Base-by-base conservation (phyloP, 2,329 filamentous ascomycete species). In the Pyrenochaeta sp. region DNA sequence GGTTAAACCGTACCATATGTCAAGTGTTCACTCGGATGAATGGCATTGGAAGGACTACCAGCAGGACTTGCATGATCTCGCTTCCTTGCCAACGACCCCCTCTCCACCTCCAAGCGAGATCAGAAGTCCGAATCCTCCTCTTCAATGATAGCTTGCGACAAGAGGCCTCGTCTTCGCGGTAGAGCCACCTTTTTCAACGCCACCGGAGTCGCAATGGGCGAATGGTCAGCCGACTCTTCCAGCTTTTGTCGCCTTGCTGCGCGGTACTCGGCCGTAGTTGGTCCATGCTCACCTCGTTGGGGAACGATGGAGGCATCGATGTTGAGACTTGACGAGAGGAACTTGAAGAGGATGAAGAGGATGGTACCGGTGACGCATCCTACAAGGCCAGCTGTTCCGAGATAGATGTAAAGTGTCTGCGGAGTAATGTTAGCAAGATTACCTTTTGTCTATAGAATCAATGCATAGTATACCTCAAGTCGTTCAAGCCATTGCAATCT, bases 131-230 rank as follows among this genome's bases (percentile, higher is more conserved):
- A 82, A 72, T 90, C 89, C 50, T 90, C 88, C 72, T 92, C 90
- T 74, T 91, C 90, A 56, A 90, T 83, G 61, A 92, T 92, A 0
- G 87, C 90, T 71, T 90, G 87, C 28, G 84, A 83, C 43, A 90
- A 77, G 19, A 91, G 72, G 1, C 84, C 84, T 50, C 80, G 78
- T 4, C 80, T 65, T 8, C 59, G 64, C 28, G 59, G 42, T 15
- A 49, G 56, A 22, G 60, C 44, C 1, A 50, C 79, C 77, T 53
- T 81, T 76, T 67, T 69, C 50, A 68, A 25, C 22, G 67, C 51
- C 22, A 62, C 50, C 1, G 58, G 66, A 25, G 60, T 58, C n/a
- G 68, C 57, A 46, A 57, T 58, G 2, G 61, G 65, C 8, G 60
- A 50, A 42, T 46, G 46, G 62, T 64, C 72, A 52, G 58, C 40